A percentile compares a stretch with the other conserved stretches of the same genome.
These are phyloP conservation scores for Candida dubliniensis DNA, from an alignment of 1,139 yeast genomes.

Conservation along the genomic window DNA sequence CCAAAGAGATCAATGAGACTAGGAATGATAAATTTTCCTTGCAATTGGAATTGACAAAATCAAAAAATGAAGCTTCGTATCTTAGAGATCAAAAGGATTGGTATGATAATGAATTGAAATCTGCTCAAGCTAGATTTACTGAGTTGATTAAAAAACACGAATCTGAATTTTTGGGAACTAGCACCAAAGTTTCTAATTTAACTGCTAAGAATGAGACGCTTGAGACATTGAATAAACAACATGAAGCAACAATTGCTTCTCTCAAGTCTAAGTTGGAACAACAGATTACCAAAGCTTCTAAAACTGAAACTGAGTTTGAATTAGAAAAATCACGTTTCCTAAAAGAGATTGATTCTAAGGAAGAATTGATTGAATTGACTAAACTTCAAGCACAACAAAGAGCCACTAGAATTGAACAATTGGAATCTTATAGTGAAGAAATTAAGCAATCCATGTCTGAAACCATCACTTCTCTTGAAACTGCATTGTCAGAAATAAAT, in stretches of 20 bases:
- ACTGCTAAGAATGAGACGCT: slow-evolving; percentile 27
- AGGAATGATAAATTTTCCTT: slow-evolving; percentile 39
- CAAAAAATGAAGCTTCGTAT: slow-evolving; percentile 36
- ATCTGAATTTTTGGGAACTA: slow-evolving; percentile 31
- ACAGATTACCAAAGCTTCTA: slow-evolving; percentile 37
- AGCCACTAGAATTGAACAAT: slow-evolving; percentile 43
- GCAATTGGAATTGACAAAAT: slow-evolving; percentile 44
- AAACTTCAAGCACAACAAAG: slow-evolving; percentile 52
- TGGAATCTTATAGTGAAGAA: slow-evolving; percentile 47
- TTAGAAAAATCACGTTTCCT: slow-evolving; percentile 52
- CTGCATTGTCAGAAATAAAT: slow-evolving; percentile 25
- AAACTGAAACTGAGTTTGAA: slow-evolving; percentile 28
- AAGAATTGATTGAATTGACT: slow-evolving; percentile 60
- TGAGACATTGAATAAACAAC: slow-evolving; percentile 20
- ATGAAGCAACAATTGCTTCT: slow-evolving; percentile 17
- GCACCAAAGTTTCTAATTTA: slow-evolving; percentile 31
- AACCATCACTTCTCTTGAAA: slow-evolving; percentile 24
- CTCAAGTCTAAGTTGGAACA: slow-evolving; percentile 42
- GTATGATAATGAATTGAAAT: slow-evolving; percentile 50
- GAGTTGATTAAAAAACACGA: slow-evolving; percentile 43
- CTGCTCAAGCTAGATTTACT: slow-evolving; percentile 37
- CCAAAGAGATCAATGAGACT: slow-evolving; percentile 36
- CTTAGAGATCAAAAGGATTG: slow-evolving; percentile 42
- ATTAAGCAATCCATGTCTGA: slow-evolving; percentile 40
- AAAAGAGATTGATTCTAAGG: slow-evolving; percentile 64